A percentile compares a stretch with the other conserved stretches of the same genome.
These are phyloP conservation scores for Clarireedia hainanense DNA, from an alignment of 2,329 filamentous ascomycete species.

Conservation along the genomic window DNA sequence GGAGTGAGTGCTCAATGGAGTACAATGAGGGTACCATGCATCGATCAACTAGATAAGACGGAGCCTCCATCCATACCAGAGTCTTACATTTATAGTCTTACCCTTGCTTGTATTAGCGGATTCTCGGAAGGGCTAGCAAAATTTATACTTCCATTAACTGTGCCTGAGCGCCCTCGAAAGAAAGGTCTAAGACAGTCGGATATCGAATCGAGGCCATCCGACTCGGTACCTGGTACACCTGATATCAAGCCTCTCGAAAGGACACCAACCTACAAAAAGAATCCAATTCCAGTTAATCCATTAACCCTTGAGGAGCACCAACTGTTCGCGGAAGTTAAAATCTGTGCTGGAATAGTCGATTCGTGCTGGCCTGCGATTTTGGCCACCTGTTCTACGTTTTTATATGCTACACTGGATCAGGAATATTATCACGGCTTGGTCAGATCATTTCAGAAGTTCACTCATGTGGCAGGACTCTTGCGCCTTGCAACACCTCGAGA, in stretches of 20 bases:
- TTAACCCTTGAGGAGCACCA: constrained; percentile 67
- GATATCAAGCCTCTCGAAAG: constrained; percentile 40
- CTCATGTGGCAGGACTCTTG: constrained; percentile 86
- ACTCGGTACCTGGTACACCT: constrained; percentile 16
- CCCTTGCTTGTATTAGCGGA: constrained; percentile 79
- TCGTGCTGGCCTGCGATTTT: constrained; percentile 94
- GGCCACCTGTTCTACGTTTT: constrained; percentile 89
- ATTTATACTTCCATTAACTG: constrained; percentile 84
- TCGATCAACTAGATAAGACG: constrained; percentile 89
- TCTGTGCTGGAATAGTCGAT: constrained; percentile 76
- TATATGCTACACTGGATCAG: constrained; percentile 84
- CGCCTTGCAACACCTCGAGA: constrained; percentile 80
- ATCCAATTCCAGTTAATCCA: constrained; percentile 77
- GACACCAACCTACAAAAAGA: constrained; percentile 62
- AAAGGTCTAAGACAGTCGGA: constrained; percentile 27
- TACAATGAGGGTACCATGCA: constrained; percentile 73
- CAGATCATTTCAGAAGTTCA: constrained; percentile 87
- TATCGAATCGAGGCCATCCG: constrained; percentile 16
- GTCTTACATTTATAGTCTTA: constrained; percentile 87
- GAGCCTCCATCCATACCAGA: constrained; percentile 79
- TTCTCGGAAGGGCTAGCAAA: constrained; percentile 90
- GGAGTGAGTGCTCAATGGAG: constrained; percentile 93
- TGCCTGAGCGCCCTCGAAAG: constrained; percentile 60
- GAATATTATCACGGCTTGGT: constrained; percentile 92
- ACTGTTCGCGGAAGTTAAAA: constrained; percentile 61